A percentile compares a stretch with the other conserved stretches of the same genome.
Conservation (phyloP, 1,139 yeast species). For the Kodamaea ohmeri region DNA sequence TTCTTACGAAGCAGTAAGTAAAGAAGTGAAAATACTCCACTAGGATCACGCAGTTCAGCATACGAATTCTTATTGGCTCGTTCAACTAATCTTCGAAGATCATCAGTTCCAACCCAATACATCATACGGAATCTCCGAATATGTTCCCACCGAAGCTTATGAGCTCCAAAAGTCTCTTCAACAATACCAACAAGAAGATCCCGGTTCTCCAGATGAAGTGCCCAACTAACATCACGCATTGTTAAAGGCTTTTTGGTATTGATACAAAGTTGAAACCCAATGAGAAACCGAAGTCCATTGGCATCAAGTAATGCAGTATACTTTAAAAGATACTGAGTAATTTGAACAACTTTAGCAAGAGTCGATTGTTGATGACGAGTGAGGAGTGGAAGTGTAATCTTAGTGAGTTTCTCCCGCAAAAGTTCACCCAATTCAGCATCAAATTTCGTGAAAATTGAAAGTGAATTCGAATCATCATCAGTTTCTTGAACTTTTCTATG, state of each 20-base stretch:
- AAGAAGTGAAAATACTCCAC: conserved; percentile 63
- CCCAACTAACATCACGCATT: conserved; percentile 87
- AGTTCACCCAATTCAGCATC: conserved; percentile 45
- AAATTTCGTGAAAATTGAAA: conserved; percentile 34
- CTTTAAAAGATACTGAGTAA: conserved; percentile 54
- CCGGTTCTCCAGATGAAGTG: conserved; percentile 76
- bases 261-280: conserved; percentile 68
- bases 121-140: conserved; percentile 63
- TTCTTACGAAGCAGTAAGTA: conserved; percentile 79
- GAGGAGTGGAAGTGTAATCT: conserved; percentile 68
- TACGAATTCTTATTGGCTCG: conserved; percentile 68
- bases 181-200: conserved; percentile 59
- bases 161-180: conserved; percentile 41
- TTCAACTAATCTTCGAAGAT: conserved; percentile 57
- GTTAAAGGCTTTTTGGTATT: conserved; percentile 49
- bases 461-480: background rate
- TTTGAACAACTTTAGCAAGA: conserved; percentile 63
- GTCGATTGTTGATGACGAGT: conserved; percentile 93
- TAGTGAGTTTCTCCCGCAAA: conserved; percentile 59
- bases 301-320: conserved; percentile 55
- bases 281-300: conserved; percentile 68
- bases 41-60: conserved; percentile 65
- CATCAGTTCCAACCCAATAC: conserved; percentile 65
- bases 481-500: background rate
- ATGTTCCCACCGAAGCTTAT: conserved; percentile 55